Evolutionary conservation across 1,139 yeast genomes (phyloP).

Genomic region (Blastobotrys illinoisensis): DNA sequence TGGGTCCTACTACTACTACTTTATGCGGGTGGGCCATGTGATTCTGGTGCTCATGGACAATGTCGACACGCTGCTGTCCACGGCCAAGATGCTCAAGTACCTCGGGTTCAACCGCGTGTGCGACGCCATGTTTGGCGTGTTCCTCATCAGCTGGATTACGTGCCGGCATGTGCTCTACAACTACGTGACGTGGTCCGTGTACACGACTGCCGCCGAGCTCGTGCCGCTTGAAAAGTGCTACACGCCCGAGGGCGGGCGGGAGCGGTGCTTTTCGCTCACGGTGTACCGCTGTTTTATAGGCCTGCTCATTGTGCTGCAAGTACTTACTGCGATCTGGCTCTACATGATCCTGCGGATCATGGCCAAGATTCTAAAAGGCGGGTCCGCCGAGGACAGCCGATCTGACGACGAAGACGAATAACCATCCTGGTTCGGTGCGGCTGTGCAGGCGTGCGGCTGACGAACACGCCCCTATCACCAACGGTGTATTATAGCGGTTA

Average conservation of each 20-base stretch:
- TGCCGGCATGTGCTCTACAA: constrained; percentile 73
- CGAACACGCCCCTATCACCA: no score
- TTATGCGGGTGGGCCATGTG: constrained; percentile 72
- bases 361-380: constrained; percentile 61
- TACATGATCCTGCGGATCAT: constrained; percentile 67
- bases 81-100: constrained; percentile 75
- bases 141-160: constrained; percentile 63
- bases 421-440: neutral
- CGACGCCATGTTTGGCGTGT: constrained; percentile 63
- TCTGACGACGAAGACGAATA: constrained; percentile 64
- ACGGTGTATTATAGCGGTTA: neutral
- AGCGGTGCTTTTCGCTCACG: constrained; percentile 54
- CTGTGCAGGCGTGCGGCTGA: no score
- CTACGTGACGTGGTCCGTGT: constrained; percentile 47
- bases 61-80: constrained; percentile 65
- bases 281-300: constrained; percentile 49
- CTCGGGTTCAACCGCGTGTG: constrained; percentile 55
- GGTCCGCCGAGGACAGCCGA: constrained; percentile 74
- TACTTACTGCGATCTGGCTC: constrained; percentile 68
- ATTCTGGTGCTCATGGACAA: constrained; percentile 77
- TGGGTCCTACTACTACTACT: constrained; percentile 71
- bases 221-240: constrained; percentile 24
- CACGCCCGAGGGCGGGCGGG: constrained; percentile 23
- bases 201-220: constrained; percentile 24
- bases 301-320: constrained; percentile 61